A percentile compares a stretch with the other conserved stretches of the same genome.
Conservation (phyloP, 352 stramenopile species). For the Globisporangium paroecandrum region DNA sequence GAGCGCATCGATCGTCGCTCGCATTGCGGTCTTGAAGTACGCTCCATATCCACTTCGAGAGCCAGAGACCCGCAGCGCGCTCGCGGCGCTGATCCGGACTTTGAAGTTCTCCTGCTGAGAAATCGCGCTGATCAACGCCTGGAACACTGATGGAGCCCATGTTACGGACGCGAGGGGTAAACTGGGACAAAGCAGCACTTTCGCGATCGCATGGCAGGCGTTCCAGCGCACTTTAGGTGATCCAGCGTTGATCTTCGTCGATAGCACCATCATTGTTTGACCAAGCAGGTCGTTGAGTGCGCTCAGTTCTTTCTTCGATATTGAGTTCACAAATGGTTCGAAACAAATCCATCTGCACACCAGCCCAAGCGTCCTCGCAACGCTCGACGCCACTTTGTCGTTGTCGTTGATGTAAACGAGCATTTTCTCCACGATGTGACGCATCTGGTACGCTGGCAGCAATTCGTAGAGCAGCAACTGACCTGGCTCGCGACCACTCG, state of each 20-base stretch:
- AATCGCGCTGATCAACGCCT: slow-evolving; percentile 70
- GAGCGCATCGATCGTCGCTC: slow-evolving; percentile 68
- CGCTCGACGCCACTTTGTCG: slow-evolving; percentile 86
- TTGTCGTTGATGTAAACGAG: slow-evolving; percentile 81
- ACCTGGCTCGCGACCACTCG: slow-evolving; percentile 6
- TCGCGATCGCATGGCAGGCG: slow-evolving; percentile 84
- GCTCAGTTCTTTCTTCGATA: slow-evolving; percentile 25
- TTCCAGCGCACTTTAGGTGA: slow-evolving; percentile 88
- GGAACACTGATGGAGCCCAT: slow-evolving; percentile 76
- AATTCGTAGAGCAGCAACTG: slow-evolving; percentile 59
- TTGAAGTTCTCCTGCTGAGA: slow-evolving; percentile 89
- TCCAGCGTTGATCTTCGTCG: slow-evolving; percentile 72
- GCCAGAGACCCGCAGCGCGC: slow-evolving; percentile 67
- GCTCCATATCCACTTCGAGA: slow-evolving; percentile 65
- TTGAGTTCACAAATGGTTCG: slow-evolving; percentile 44
- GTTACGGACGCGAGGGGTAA: slow-evolving; percentile 70
- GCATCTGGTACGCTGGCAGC: slow-evolving; percentile 56
- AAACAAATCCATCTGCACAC: slow-evolving; percentile 81
- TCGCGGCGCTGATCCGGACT: slow-evolving; percentile 81
- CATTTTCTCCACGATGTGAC: slow-evolving; percentile 81
- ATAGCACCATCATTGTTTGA: slow-evolving; percentile 65
- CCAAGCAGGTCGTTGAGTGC: slow-evolving; percentile 55
- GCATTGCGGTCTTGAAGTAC: slow-evolving; percentile 65
- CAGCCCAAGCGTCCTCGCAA: slow-evolving; percentile 74
- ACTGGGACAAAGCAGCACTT: slow-evolving; percentile 76